These are phyloP conservation scores for Termitomyces sp. DNA, from an alignment of 768 basidiomycete genomes.

Conservation along the genomic window DNA sequence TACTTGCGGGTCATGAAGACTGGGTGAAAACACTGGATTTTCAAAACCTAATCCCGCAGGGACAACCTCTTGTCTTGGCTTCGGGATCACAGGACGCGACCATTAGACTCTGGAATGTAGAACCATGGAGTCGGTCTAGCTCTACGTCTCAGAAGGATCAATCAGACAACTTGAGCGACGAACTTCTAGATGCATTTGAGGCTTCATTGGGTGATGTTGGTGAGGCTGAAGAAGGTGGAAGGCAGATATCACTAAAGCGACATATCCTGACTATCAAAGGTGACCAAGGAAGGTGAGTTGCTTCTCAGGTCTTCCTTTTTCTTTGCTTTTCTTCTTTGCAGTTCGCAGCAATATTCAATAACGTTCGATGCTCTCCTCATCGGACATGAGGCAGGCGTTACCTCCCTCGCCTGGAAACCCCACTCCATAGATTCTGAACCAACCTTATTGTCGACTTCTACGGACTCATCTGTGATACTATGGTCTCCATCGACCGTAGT, in stretches of 20 bases:
- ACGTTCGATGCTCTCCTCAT: conserved; percentile 92
- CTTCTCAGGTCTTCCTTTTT: neutral
- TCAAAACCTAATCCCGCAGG: conserved; percentile 29
- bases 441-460: conserved; percentile 86
- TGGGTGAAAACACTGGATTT: conserved; percentile 89
- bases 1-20: conserved; percentile 87
- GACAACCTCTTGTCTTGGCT: conserved; percentile 68
- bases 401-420: conserved; percentile 84
- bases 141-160: conserved; percentile 17
- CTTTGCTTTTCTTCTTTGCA: conserved; percentile 15
- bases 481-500: conserved; percentile 78
- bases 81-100: conserved; percentile 96
- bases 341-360: conserved; percentile 61
- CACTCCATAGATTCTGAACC: conserved; percentile 25
- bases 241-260: conserved; percentile 86
- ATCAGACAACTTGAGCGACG: conserved; percentile 51
- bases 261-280: conserved; percentile 72
- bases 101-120: conserved; percentile 90
- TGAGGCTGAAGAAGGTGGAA: conserved; percentile 75
- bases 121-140: conserved; percentile 39
- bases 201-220: conserved; percentile 69
- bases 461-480: conserved; percentile 92
- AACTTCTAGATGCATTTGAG: conserved; percentile 87
- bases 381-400: conserved; percentile 94
- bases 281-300: conserved; percentile 36